phyloP scores from a whole-genome alignment of 148 eudicot species.

The Persicaria tinctoria region DNA sequence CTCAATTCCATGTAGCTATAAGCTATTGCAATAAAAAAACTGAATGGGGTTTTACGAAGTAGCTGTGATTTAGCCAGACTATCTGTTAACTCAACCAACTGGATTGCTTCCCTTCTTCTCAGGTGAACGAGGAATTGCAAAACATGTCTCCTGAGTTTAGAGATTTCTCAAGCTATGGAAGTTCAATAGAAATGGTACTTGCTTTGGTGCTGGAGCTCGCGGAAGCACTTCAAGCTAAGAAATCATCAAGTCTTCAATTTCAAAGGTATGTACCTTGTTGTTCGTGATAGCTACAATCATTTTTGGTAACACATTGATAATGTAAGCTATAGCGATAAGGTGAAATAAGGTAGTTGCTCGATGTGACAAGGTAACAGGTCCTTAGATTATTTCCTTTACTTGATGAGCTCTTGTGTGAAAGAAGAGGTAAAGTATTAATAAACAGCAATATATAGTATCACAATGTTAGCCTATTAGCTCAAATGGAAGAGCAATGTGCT shows the following conservation, averaged over 20 bases:
- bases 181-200: constrained; percentile 85
- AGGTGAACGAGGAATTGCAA: constrained; percentile 76
- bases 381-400: neutral
- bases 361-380: too few relatives aligned
- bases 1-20: neutral
- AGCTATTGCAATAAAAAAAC: neutral
- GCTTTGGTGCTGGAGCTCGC: constrained; percentile 98
- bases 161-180: constrained; percentile 54
- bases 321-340: too few relatives aligned
- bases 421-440: too few relatives aligned
- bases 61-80: neutral
- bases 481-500: too few relatives aligned
- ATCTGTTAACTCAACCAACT: neutral
- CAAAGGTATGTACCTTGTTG: constrained; percentile 49
- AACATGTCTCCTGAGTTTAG: constrained; percentile 51
- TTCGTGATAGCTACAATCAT: too few relatives aligned
- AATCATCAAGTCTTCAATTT: constrained; percentile 53
- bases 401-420: neutral
- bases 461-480: too few relatives aligned
- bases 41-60: neutral
- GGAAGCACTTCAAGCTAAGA: constrained; percentile 72
- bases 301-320: too few relatives aligned
- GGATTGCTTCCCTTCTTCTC: neutral
- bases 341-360: too few relatives aligned
- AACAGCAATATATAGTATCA: too few relatives aligned